These are phyloP conservation scores for Penicillium chermesinum DNA, from an alignment of 495 filamentous ascomycete species.

Conservation along the genomic window DNA sequence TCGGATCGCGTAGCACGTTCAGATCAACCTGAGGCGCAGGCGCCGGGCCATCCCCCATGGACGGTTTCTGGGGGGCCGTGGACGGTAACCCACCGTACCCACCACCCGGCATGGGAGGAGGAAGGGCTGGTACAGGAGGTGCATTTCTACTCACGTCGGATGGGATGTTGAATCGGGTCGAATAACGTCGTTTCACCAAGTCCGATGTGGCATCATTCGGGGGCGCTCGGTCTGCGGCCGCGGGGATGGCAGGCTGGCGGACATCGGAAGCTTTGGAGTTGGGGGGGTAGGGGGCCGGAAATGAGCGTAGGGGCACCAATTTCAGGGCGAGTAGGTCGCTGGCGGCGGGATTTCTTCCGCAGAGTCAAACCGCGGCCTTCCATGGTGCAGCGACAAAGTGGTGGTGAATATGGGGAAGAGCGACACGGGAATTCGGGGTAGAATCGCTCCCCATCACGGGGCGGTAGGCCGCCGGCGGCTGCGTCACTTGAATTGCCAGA, in stretches of 20 bases:
- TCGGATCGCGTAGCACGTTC: constrained; percentile 73
- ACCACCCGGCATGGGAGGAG: constrained; percentile 41
- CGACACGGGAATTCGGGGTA: constrained; percentile 4
- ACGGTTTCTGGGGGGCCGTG: constrained; percentile 40
- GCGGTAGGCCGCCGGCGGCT: too few relatives aligned
- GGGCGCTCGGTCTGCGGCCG: constrained; percentile 28
- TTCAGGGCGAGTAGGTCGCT: constrained; percentile 58
- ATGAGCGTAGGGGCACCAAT: constrained; percentile 86
- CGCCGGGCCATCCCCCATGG: constrained; percentile 27
- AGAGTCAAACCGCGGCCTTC: constrained; percentile 76
- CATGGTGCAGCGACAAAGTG: constrained; percentile 23
- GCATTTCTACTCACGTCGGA: constrained; percentile 63
- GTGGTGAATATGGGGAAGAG: constrained; percentile 5
- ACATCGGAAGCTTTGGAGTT: constrained; percentile 28
- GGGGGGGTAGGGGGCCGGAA: constrained; percentile 53
- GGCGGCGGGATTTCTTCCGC: constrained; percentile 74
- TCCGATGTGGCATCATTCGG: constrained; percentile 66
- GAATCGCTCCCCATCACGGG: constrained; percentile 1
- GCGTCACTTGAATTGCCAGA: too few relatives aligned
- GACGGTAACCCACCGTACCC: constrained; percentile 40
- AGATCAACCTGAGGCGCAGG: constrained; percentile 55
- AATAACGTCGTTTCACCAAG: constrained; percentile 90
- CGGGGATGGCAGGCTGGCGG: constrained; percentile 19
- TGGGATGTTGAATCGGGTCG: constrained; percentile 76
- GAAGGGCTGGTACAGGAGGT: constrained; percentile 60